Conservation (phyloP, 2,329 filamentous ascomycete species). For the Fusarium buharicum region DNA sequence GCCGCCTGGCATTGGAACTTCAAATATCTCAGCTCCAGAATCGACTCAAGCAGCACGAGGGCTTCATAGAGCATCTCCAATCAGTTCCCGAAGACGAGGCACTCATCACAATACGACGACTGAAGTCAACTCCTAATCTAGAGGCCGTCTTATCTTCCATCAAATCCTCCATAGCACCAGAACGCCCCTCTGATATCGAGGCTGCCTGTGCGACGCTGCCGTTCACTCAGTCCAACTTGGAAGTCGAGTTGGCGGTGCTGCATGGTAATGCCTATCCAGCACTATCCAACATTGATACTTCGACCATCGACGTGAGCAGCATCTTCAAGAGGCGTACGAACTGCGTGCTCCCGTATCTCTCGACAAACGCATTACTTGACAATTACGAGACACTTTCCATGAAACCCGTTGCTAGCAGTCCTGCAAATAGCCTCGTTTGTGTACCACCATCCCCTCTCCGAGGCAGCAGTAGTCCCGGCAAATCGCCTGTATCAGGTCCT, state of each 20-base stretch:
- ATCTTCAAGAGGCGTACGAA: not conserved
- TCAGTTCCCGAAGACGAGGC: no score
- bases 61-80: no score
- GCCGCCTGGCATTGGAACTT: no score
- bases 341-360: not conserved
- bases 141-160: not conserved
- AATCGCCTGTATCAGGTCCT: no score
- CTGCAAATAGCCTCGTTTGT: no score
- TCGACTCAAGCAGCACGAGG: no score
- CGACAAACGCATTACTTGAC: not conserved
- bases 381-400: no score
- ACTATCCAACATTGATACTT: not conserved
- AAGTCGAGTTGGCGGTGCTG: not conserved
- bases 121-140: not conserved
- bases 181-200: not conserved
- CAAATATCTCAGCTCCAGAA: no score
- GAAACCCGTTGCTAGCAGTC: no score
- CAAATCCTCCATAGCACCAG: not conserved
- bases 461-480: no score
- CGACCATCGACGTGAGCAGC: not conserved
- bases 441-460: no score
- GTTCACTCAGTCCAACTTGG: not conserved
- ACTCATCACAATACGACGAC: no score
- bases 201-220: not conserved
- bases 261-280: not conserved